phyloP scores from a whole-genome alignment of 768 basidiomycete species.

The Lentinula sp. region DNA sequence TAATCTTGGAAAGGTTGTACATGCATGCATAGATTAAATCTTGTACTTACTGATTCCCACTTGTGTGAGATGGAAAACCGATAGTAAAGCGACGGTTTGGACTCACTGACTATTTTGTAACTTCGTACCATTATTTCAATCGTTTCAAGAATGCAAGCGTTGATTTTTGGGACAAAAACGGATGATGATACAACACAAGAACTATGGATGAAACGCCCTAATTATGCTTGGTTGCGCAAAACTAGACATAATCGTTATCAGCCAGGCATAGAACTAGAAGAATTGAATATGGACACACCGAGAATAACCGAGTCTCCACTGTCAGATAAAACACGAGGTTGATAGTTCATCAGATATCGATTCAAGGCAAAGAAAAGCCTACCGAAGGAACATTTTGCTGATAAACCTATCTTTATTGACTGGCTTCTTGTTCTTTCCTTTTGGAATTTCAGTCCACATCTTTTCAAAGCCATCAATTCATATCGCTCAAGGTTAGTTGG shows the following conservation, averaged over 20 bases:
- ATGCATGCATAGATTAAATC: not conserved
- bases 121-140: too few relatives aligned
- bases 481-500: not conserved
- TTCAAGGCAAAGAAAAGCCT: conserved; percentile 16
- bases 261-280: conserved; percentile 24
- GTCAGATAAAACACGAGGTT: conserved; percentile 8
- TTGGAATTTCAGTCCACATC: conserved; percentile 99
- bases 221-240: conserved; percentile 66
- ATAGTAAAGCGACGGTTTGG: too few relatives aligned
- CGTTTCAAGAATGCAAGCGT: not conserved
- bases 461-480: conserved; percentile 21
- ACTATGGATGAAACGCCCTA: not conserved
- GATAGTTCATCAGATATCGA: conserved; percentile 3
- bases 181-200: not conserved
- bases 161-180: not conserved
- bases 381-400: conserved; percentile 98
- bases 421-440: conserved; percentile 98
- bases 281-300: conserved; percentile 49
- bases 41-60: not conserved
- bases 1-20: conserved; percentile 14
- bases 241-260: conserved; percentile 35
- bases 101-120: too few relatives aligned
- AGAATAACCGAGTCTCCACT: conserved; percentile 98
- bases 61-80: too few relatives aligned
- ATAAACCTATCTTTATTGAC: conserved; percentile 99